These are phyloP conservation scores for Aspergillus homomorphus DNA, from an alignment of 495 filamentous ascomycete genomes.

Conservation along the genomic window DNA sequence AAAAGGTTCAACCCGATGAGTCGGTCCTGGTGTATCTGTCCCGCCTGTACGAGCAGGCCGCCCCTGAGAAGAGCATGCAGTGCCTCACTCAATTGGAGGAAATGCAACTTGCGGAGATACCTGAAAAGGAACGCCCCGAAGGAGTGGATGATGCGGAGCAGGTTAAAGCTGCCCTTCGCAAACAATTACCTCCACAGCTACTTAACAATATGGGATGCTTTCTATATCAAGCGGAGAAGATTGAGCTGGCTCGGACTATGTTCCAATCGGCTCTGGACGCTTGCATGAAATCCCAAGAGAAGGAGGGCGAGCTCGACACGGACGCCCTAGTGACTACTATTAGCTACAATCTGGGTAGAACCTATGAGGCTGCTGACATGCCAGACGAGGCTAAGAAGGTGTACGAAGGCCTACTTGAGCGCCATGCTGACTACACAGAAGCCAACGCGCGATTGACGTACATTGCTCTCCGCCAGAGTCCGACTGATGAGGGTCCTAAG, in stretches of 20 bases:
- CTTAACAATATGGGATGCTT: constrained; percentile 98
- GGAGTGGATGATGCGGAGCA: constrained; percentile 63
- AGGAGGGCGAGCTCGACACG: constrained; percentile 61
- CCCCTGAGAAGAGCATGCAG: constrained; percentile 85
- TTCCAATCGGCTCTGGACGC: constrained; percentile 85
- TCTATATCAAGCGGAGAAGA: constrained; percentile 81
- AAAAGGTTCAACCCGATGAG: constrained; percentile 72
- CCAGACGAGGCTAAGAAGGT: constrained; percentile 80
- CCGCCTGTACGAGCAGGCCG: constrained; percentile 79
- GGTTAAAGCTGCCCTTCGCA: constrained; percentile 58
- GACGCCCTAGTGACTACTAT: constrained; percentile 92
- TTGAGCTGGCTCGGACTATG: constrained; percentile 72
- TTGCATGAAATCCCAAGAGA: constrained; percentile 70
- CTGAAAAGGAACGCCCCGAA: constrained; percentile 62
- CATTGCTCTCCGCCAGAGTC: constrained; percentile 78
- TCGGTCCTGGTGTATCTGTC: constrained; percentile 91
- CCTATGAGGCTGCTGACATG: constrained; percentile 81
- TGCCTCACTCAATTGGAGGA: constrained; percentile 88
- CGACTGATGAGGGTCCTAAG: constrained; percentile 81
- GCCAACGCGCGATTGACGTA: constrained; percentile 84
- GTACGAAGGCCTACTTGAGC: constrained; percentile 77
- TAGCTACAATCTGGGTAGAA: constrained; percentile 94
- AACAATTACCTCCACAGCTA: constrained; percentile 80
- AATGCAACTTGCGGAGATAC: constrained; percentile 72
- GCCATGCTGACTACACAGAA: constrained; percentile 88